Base-by-base conservation (phyloP, 768 basidiomycete species). In the Mycena amicta region DNA sequence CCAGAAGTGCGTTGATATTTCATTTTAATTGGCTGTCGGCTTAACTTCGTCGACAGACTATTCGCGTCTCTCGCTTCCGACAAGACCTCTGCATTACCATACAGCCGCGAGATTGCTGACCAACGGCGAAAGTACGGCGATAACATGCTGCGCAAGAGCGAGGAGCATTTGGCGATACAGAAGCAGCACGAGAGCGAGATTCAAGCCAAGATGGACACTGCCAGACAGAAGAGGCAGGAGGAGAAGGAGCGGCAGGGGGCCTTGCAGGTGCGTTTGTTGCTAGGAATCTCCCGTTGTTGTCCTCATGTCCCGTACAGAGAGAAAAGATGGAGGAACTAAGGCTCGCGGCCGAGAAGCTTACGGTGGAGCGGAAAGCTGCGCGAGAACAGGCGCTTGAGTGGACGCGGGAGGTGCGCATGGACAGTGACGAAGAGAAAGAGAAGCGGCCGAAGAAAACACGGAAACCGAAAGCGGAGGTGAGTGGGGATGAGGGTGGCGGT, bases 51-150 rank as follows among this genome's bases (percentile, higher is more conserved):
- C 3, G 55, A 16, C 61, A 95, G 94, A 65, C 73, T 95, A 8
- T 98, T 98, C 74, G 88, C 83, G 11, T 86, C 92, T 0, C 79
- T 99, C 20, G 92, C 93, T 0, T 81, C 82, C 5, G 92, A 95
- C 66, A 80, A 82, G 55, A 81, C 88, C 0, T 70, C 82, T 0
- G 74, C 81, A 49, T 79, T 95, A 18, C 93, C 94, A 0, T 98
- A 98, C 73, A 91, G 80, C 65, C 80, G 83, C 11, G 94, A 96
- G 49, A 82, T 98, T 46, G 93, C 95, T 0, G 90, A 94, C 64
- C 90, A 96, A 64, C 86, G 97, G 43, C 82, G 87, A 37, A 89
- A 90, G 70, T 99, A 98, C 66, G 94, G 95, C 13, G 89, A 92
- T 60, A 88, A 82, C 66, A 87, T 98, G 80, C 70, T 96, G 53